A percentile compares a stretch with the other conserved stretches of the same genome.
Conservation (phyloP, 169 alveolate species). For the Perkinsus chesapeaki region DNA sequence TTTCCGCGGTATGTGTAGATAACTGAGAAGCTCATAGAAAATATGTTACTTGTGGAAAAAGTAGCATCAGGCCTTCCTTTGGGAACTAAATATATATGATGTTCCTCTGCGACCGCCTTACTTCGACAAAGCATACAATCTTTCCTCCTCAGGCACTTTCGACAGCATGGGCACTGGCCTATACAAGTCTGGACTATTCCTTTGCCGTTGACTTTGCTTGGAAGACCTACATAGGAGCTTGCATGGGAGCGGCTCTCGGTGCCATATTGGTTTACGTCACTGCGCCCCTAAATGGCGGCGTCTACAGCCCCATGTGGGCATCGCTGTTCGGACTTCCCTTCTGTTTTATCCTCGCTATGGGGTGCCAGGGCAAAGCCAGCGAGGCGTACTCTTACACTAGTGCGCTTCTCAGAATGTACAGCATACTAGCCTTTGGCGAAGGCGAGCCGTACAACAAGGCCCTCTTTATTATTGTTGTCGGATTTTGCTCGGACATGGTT, state of each 20-base stretch:
- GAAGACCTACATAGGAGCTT: background rate
- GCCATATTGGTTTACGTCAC: background rate
- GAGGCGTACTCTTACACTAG: background rate
- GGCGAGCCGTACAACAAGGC: background rate
- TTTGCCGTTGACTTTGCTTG: background rate
- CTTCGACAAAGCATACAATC: too few species aligned
- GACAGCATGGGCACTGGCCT: background rate
- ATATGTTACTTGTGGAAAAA: too few species aligned
- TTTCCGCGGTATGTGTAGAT: too few species aligned
- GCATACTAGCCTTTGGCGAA: background rate
- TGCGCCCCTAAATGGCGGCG: background rate
- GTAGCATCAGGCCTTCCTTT: too few species aligned
- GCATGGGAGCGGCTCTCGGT: background rate
- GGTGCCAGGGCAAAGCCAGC: background rate
- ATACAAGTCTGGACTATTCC: background rate
- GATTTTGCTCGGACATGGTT: background rate
- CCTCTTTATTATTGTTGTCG: background rate
- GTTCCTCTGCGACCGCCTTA: too few species aligned
- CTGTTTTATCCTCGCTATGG: background rate
- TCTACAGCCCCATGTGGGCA: background rate
- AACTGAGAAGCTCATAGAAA: too few species aligned
- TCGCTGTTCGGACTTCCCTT: background rate
- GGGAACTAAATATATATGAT: too few species aligned
- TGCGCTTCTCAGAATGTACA: background rate
- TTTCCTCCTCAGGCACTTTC: background rate